These are phyloP conservation scores for Coemansia sp. DNA, from an alignment of 192 early-diverging fungal species.

Conservation along the genomic window DNA sequence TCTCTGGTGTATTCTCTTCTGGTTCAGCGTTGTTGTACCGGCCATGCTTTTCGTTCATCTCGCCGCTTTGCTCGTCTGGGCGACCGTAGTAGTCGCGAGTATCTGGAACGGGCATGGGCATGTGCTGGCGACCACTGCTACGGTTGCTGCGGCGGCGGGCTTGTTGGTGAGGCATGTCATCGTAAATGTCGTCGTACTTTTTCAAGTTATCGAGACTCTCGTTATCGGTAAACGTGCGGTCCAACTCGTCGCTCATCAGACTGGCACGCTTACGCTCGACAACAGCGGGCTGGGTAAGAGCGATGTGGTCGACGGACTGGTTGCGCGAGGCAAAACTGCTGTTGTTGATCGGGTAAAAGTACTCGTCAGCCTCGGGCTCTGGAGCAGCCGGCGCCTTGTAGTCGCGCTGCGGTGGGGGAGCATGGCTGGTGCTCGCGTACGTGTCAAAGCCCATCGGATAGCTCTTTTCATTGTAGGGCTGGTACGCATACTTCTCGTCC, in stretches of 20 bases:
- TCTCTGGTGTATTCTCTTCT: neutral
- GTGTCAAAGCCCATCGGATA: conserved; percentile 10
- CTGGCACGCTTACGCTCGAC: neutral
- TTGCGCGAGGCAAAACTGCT: conserved; percentile 7
- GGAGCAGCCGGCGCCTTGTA: neutral
- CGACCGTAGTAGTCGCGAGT: neutral
- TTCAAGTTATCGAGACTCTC: conserved; percentile 2
- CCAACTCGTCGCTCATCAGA: neutral
- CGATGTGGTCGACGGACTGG: conserved; percentile 1
- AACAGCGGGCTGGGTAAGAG: neutral
- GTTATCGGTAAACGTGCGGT: conserved; percentile 4
- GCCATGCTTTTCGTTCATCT: neutral
- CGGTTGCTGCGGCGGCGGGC: neutral
- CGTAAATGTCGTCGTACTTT: conserved; percentile 9
- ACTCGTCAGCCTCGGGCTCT: conserved; percentile 7
- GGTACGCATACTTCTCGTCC: conserved; percentile 7
- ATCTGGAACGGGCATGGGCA: neutral
- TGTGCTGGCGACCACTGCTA: conserved; percentile 12
- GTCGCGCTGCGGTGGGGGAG: neutral
- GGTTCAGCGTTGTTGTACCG: neutral
- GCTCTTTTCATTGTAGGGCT: conserved; percentile 1
- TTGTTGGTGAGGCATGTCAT: neutral
- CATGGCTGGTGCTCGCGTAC: conserved; percentile 11
- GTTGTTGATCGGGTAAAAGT: conserved; percentile 9
- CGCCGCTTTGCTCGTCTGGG: neutral